phyloP scores from a whole-genome alignment of 2,329 filamentous ascomycete species.

The Aureobasidium mangrovei region DNA sequence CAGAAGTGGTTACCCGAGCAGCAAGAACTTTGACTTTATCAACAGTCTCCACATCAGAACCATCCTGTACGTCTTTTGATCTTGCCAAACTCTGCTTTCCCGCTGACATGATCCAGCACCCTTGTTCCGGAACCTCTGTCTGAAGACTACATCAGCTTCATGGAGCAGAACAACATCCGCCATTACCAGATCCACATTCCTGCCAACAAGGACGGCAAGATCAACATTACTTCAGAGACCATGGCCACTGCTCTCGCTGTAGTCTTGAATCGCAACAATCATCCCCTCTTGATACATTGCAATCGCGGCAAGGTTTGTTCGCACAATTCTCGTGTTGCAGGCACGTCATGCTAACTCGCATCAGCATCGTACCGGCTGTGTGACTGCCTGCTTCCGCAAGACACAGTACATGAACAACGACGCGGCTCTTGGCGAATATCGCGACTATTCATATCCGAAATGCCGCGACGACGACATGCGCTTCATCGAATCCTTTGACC shows the following conservation, averaged over 20 bases:
- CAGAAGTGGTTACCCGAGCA: conserved; percentile 69
- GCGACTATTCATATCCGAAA: conserved; percentile 47
- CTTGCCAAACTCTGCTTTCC: neutral
- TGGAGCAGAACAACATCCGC: conserved; percentile 56
- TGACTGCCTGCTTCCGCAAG: conserved; percentile 72
- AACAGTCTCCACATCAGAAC: conserved; percentile 63
- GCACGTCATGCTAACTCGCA: neutral
- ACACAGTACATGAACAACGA: conserved; percentile 57
- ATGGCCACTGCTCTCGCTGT: conserved; percentile 65
- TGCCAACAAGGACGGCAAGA: conserved; percentile 68
- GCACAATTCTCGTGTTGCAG: too few relatives aligned
- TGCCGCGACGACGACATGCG: conserved; percentile 39
- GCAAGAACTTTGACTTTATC: conserved; percentile 63
- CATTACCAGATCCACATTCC: conserved; percentile 70
- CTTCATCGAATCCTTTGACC: conserved; percentile 29
- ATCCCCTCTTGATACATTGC: conserved; percentile 81
- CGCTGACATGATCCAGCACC: conserved; percentile 28
- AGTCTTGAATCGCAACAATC: conserved; percentile 62
- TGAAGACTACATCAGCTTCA: conserved; percentile 49
- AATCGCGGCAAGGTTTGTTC: conserved; percentile 65
- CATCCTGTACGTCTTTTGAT: conserved; percentile 53
- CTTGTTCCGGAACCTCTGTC: conserved; percentile 43
- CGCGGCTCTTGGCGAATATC: conserved; percentile 64
- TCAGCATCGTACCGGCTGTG: conserved; percentile 74
- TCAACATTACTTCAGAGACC: conserved; percentile 54